Evolutionary conservation across 176 grass and related monocot species (phyloP), one percentile per base, ranked within the genome.

Genomic region (Eragrostis curvula): DNA sequence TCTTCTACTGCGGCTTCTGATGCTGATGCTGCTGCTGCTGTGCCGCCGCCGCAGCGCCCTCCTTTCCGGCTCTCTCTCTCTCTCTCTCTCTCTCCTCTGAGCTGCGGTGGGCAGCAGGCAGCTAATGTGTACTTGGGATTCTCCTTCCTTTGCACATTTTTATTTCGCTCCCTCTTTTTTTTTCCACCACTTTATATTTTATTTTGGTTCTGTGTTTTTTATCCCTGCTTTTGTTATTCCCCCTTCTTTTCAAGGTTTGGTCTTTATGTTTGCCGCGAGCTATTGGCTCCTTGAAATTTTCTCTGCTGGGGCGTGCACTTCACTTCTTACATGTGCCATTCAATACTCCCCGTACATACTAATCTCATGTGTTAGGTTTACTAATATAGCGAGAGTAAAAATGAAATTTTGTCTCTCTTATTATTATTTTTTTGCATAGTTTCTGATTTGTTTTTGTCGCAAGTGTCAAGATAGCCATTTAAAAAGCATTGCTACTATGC

Each of bases 81-180:
- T 17, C 57, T 2, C 12, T 59, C 30, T 51, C 36, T 24, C 28
- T 58, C 58, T 4, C 63, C 11, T n/a, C 32, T 47, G 50, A 65
- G 40, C 5, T 60, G 82, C 29, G 60, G 12, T 30, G 60, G 73
- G 49, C 57, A 62, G 61, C 16, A 75, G 30, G 9, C 45, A 66
- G 16, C 50, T n/a, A 75, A 32, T 56, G 36, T 69, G 64, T 85
- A 70, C 83, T 61, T 70, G 28, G 49, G 74, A 85, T 78, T 85
- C 53, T 78, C 24, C 83, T 11, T 24, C 0, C 60, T 66, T 50
- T 66, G 15, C 29, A 39, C 46, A 32, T 84, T 65, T 67, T 49
- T 23, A 17, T 50, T 67, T 24, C 9, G 53, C 6, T 84, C 29
- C 30, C 9, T 21, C 64, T 68, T 74, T 71, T 84, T 16, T 45